Base-by-base conservation (phyloP, 345 rosid genomes). In the Reutealis trisperma region DNA sequence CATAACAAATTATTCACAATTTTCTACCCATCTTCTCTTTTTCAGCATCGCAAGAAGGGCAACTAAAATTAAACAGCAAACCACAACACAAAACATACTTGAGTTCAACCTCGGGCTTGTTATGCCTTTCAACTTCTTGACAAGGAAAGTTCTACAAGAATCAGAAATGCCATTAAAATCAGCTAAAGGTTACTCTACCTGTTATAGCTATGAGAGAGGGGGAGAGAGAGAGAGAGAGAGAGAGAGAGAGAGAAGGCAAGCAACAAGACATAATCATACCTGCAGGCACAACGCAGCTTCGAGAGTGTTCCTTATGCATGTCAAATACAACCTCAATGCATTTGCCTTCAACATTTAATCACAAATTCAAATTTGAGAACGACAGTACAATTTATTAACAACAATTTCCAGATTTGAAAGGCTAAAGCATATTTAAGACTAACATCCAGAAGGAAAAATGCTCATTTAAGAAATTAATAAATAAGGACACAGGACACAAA, bases 51-150 rank as follows among this genome's bases (percentile, higher is more conserved):
- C 68, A 37, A 52, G 12, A 9, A 32, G 7, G 1, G 25, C 37
- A 76, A 41, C 49, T 9, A 24, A 27, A 62, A 74, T 21, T 61
- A 41, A 7, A 70, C n/a, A 12, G 16, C 61, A 58, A 11, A 15
- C 21, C 37, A 18, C 22, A 41, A 73, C 45, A 22, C 13, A 70
- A 84, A 81, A 86, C 94, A 78, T 96, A 92, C 99, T 92, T 93
- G 19, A 96, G 89, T 84, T 96, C 99, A 84, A 92, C 96, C 88
- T 96, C 99, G 62, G 99, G 99, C 82, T 96, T 96, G 86, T 96
- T 96, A 87, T 96, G 98, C 89, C 99, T 89, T 80, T 96, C 98
- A 78, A 96, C 99, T 89, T 96, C 99, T 89, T 96, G 99, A 85
- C 99, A 96, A 70, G 99, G 99, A 83, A 96, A 96, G 77, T 93